Conservation (phyloP, 2,329 filamentous ascomycete species). For the Penicillium griseofulvum region DNA sequence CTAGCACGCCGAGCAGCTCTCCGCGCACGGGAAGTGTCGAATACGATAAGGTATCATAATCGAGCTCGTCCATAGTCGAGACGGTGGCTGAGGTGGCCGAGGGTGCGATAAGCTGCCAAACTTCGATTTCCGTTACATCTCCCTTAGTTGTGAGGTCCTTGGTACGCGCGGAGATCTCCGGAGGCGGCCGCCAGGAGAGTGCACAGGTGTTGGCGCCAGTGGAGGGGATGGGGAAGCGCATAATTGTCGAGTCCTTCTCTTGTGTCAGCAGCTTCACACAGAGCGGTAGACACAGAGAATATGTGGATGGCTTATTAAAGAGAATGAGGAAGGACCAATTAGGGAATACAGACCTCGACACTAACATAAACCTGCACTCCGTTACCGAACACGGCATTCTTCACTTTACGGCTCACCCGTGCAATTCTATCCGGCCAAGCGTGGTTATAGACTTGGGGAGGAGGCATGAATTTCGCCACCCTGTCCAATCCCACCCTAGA, state of each 20-base stretch:
- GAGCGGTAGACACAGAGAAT: background rate
- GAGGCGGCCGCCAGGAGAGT: background rate
- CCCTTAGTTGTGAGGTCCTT: background rate
- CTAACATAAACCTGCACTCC: conserved; percentile 1
- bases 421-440: conserved; percentile 3
- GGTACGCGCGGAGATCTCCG: background rate
- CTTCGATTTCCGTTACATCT: background rate
- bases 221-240: background rate
- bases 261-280: background rate
- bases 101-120: background rate
- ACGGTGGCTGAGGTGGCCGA: background rate
- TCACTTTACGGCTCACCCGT: background rate
- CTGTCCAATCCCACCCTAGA: background rate
- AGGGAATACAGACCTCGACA: background rate
- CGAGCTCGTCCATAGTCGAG: background rate
- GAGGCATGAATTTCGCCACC: background rate
- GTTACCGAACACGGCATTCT: background rate
- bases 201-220: background rate
- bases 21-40: background rate
- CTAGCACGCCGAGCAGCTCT: conserved; percentile 1
- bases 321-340: background rate
- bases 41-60: conserved; percentile 2
- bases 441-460: background rate
- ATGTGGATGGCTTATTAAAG: background rate
- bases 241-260: background rate